These are phyloP conservation scores for Cyberlindnera xylosilytica DNA, from an alignment of 805 yeast species.

Conservation along the genomic window DNA sequence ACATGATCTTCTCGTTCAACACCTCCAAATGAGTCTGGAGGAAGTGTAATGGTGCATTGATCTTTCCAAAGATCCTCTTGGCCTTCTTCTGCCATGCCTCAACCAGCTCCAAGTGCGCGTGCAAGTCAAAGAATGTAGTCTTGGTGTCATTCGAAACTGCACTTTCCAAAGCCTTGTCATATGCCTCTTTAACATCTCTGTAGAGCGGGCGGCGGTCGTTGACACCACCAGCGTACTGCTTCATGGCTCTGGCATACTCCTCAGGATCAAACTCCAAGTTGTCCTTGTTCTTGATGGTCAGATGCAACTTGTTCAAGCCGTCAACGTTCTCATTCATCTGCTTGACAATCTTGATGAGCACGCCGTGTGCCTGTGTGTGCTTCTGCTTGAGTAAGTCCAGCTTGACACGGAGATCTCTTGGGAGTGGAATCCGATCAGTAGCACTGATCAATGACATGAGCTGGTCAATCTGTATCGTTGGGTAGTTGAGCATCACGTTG, in stretches of 20 bases:
- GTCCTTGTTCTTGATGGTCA: conserved; percentile 1
- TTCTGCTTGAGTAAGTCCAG: conserved; percentile 14
- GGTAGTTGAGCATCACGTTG: conserved; percentile 5
- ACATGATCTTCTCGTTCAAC: conserved; percentile 20
- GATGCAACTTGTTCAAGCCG: no score
- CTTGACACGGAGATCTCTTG: conserved; percentile 8
- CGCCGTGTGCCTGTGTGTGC: conserved; percentile 16
- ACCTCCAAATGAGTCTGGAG: conserved; percentile 27
- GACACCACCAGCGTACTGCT: conserved; percentile 28
- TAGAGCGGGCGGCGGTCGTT: conserved; percentile 32
- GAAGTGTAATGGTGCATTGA: conserved; percentile 32
- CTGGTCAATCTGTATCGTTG: conserved; percentile 8
- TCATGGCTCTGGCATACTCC: conserved; percentile 9
- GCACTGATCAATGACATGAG: conserved; percentile 1
- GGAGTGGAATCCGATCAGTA: conserved; percentile 8
- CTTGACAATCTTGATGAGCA: conserved; percentile 8
- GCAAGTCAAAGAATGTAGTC: conserved; percentile 16
- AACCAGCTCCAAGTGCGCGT: conserved; percentile 16
- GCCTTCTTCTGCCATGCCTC: conserved; percentile 38
- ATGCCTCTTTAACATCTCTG: conserved; percentile 26
- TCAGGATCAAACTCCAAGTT: conserved; percentile 6
- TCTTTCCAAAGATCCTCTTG: conserved; percentile 33
- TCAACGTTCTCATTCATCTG: conserved; percentile 8
- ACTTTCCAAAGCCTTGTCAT: conserved; percentile 22
- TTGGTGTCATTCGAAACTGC: background rate